Base-by-base conservation (phyloP, 2,329 filamentous ascomycete genomes). In the Aspergillus puulaauensis region DNA sequence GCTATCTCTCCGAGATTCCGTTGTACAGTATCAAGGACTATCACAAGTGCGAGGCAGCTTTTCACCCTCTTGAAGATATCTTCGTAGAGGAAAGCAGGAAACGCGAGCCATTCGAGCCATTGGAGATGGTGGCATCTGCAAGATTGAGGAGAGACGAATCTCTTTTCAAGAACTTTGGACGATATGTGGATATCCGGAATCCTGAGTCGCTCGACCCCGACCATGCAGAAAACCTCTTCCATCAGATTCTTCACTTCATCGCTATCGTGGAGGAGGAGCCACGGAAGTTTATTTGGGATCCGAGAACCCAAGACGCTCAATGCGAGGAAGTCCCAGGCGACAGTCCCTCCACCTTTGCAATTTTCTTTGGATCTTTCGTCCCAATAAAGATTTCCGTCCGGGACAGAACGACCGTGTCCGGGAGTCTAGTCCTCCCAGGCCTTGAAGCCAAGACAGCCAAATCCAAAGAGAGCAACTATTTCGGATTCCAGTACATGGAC, bases 231-330 rank as follows among this genome's bases (percentile, higher is more conserved):
- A 40, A 19, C 0, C 43, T 59, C 5, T 59, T 59, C 37, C 14
- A 52, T 4, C 37, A 56, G 15, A 31, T 56, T 6, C 17, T 59
- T 4, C 57, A 59, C 8, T 56, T 59, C 11, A 21, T 56, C 9
- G 45, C 43, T 19, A 3, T 58, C 1, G 21, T 47, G 17, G 56
- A 51, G 5, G 17, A 19, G 6, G 31, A 54, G 4, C 27, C 31
- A 14, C 27, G 8, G 27, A 8, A 9, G 27, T 27, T 27, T 3
- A 3, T 27, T 1, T 27, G 7, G 27, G 27, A 27, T 9, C 27
- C 27, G 7, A 27, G 8, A 8, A 9, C 8, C 27, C 0, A 8
- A 3, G 8, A 8, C 2, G 8, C 8, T 1, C 27, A 27, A 9
- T 27, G 7, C 8, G 8, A 27, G 7, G 27, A 11, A 9, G 8